Conservation (phyloP, 768 basidiomycete species). For the Suillus alpinus region DNA sequence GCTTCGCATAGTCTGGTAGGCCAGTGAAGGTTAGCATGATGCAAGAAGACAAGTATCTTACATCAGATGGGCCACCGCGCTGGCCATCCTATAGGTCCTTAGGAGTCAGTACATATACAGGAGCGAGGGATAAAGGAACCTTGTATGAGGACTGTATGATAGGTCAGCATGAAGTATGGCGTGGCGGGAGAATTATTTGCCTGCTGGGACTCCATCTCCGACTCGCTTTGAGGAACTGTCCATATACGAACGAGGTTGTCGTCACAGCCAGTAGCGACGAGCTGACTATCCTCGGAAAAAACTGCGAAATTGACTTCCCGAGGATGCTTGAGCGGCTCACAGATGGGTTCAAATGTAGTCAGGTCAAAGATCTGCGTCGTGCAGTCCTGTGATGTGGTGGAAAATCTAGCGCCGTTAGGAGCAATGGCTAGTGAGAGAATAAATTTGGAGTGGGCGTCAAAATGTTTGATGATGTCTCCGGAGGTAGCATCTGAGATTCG, state of each 20-base stretch:
- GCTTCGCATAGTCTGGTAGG: no score
- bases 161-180: not conserved
- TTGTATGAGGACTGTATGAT: not conserved
- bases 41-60: no score
- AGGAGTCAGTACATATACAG: not conserved
- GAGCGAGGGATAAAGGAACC: not conserved
- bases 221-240: no score
- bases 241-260: slow-evolving; percentile 83
- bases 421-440: not conserved
- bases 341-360: not conserved
- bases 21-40: no score
- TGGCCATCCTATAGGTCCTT: not conserved
- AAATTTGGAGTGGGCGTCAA: not conserved
- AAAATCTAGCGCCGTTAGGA: slow-evolving; percentile 1
- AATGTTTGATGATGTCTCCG: not conserved
- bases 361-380: not conserved
- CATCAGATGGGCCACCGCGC: no score
- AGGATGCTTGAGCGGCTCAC: not conserved
- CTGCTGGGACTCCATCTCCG: not conserved
- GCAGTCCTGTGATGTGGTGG: slow-evolving; percentile 12
- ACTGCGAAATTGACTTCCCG: not conserved
- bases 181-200: not conserved
- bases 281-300: slow-evolving; percentile 43
- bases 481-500: not conserved
- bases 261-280: slow-evolving; percentile 64